Evolutionary conservation across 768 basidiomycete genomes (phyloP), one percentile per base, ranked within the genome.

Genomic region (Clavaria fumosa): DNA sequence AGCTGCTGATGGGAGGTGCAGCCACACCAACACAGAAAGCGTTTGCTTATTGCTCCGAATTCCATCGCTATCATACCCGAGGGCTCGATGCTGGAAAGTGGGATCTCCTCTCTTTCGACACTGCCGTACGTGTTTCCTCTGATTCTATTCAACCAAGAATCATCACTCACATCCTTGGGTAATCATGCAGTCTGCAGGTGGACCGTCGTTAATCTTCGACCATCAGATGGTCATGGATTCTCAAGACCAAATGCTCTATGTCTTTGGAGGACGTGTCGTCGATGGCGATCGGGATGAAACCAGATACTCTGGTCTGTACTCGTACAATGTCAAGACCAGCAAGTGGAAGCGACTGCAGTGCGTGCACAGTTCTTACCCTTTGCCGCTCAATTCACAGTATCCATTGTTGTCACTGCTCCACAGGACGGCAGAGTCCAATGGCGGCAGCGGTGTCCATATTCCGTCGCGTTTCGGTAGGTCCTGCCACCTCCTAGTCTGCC

Each of bases 141-240:
- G n/a, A 9, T 26, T 23, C 22, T 33, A 10, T 28, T 17, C 12
- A n/a, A 12, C 31, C 22, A 7, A 30, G 34, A 41, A 38, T 38
- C 23, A 23, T 11, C 14, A 32, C 23, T 23, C 17, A 7, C n/a
- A n/a, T n/a, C n/a, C n/a, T n/a, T n/a, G n/a, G n/a, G n/a, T n/a
- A n/a, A 15, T 23, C 38, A 38, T 24, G 24, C 33, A 82, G 82
- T 52, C 62, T 0, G 64, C 67, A 3, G 76, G 73, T 2, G 82
- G 81, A 1, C 83, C 83, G 1, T 74, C 76, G 1, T 57, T 83
- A 23, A 60, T 85, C 27, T 80, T 75, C 45, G 84, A 86, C 50
- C 83, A 85, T 46, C 80, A 83, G 54, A 79, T 86, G 73, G 75
- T 61, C 22, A 70, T 85, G 48, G 83, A 86, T 47, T 66, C 66